Evolutionary conservation across 805 yeast species (phyloP), one percentile per base, ranked within the genome.

Genomic region (Wickerhamomyces subpelliculosus): DNA sequence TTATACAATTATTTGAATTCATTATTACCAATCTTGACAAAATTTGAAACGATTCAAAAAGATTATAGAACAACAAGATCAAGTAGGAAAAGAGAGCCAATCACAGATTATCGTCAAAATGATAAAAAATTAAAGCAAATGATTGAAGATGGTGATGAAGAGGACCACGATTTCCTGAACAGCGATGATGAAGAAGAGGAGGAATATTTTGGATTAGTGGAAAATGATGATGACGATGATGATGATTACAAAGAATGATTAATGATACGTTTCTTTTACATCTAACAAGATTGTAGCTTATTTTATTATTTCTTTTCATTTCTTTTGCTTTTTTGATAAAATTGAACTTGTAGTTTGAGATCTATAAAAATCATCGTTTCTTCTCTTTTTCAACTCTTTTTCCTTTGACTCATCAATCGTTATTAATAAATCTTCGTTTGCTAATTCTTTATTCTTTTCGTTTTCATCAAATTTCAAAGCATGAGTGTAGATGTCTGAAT

Each of bases 401-500:
- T 27, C 38, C 4, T 34, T 33, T 6, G 32, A 24, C 8, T 37
- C 44, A 35, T 49, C 53, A 25, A 49, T 41, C 0, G 52, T 47
- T 6, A 49, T 28, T 4, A 49, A 27, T 3, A 42, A 29, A 34
- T 51, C 53, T 24, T 52, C 50, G 27, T 46, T 40, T 10, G 42
- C 49, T 20, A 42, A 32, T 4, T 36, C 36, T 5, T 32, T 36
- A 26, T 42, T 42, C 6, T 34, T 24, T n/a, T 42, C 39, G 30
- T 43, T 43, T 3, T 48, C 46, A 0, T 42, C 47, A 31, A 53
- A 53, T 13, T 30, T 39, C 11, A 53, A 36, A 3, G 36, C 24
- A 32, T 53, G 58, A 1, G 42, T 27, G 23, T 42, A 53, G 11
- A 53, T 3, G 16, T 34, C 37, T 11, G n/a, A 5, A 20, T 39